These are phyloP conservation scores for Nakazawaea peltata DNA, from an alignment of 805 yeast species.

Conservation along the genomic window DNA sequence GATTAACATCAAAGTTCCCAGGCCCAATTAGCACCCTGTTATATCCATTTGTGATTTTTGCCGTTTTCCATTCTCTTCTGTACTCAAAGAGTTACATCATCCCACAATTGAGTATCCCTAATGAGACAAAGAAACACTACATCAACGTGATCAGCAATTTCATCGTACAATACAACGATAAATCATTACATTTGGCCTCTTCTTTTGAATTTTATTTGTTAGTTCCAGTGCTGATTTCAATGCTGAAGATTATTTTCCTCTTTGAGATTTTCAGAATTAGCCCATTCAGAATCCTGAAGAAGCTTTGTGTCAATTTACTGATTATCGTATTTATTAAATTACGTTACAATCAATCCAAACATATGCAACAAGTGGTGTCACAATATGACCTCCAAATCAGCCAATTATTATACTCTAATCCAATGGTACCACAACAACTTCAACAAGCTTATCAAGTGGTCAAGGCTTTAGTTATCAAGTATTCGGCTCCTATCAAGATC, in stretches of 20 bases:
- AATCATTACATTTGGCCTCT: conserved; percentile 35
- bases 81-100: conserved; percentile 48
- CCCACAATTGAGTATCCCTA: conserved; percentile 27
- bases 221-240: conserved; percentile 28
- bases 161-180: conserved; percentile 31
- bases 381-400: conserved; percentile 37
- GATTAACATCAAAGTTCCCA: conserved; percentile 33
- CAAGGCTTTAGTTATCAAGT: conserved; percentile 1
- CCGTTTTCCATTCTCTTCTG: conserved; percentile 55
- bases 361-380: conserved; percentile 41
- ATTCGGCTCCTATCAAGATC: conserved; percentile 7
- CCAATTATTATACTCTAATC: conserved; percentile 24
- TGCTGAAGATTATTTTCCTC: conserved; percentile 33
- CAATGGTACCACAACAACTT: conserved; percentile 25
- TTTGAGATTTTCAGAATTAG: conserved; percentile 22
- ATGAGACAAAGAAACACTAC: conserved; percentile 23
- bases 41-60: conserved; percentile 55
- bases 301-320: conserved; percentile 30
- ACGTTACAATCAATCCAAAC: conserved; percentile 49
- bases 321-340: conserved; percentile 51
- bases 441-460: not conserved
- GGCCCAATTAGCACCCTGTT: conserved; percentile 37
- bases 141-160: conserved; percentile 23
- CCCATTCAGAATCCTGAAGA: conserved; percentile 23
- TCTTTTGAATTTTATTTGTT: conserved; percentile 37